phyloP scores from a whole-genome alignment of 768 basidiomycete genomes.

The Termitomyces titanicus region DNA sequence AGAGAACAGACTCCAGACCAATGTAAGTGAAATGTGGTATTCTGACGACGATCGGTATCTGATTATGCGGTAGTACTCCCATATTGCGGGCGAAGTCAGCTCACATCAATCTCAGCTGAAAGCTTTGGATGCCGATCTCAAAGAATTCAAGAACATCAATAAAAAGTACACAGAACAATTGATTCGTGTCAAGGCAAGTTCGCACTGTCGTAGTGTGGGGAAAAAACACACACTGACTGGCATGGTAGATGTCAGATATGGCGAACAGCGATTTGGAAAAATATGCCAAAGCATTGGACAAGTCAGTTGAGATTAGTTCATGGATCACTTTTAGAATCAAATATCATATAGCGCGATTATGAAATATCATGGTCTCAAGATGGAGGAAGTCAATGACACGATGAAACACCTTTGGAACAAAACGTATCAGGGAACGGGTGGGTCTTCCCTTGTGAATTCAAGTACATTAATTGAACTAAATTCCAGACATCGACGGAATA shows the following conservation, averaged over 20 bases:
- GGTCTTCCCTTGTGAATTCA: slow-evolving; percentile 14
- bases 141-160: slow-evolving; percentile 84
- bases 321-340: background rate
- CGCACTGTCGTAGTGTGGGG: background rate
- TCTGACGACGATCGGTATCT: background rate
- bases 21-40: slow-evolving; percentile 38
- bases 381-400: slow-evolving; percentile 99
- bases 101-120: slow-evolving; percentile 66
- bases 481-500: slow-evolving; percentile 95
- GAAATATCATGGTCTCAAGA: slow-evolving; percentile 96
- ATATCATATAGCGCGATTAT: slow-evolving; percentile 79
- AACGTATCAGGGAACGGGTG: slow-evolving; percentile 97
- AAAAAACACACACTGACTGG: background rate
- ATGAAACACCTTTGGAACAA: slow-evolving; percentile 98
- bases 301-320: slow-evolving; percentile 45
- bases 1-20: slow-evolving; percentile 68
- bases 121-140: slow-evolving; percentile 64
- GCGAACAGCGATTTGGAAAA: slow-evolving; percentile 97
- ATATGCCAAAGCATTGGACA: slow-evolving; percentile 95
- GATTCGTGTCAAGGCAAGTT: slow-evolving; percentile 85
- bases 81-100: slow-evolving; percentile 78
- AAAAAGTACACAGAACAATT: slow-evolving; percentile 88
- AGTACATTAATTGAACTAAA: background rate
- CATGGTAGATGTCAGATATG: slow-evolving; percentile 87
- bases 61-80: slow-evolving; percentile 55